Conservation (phyloP, 805 yeast genomes). For the Wickerhamiella spandovensis region DNA sequence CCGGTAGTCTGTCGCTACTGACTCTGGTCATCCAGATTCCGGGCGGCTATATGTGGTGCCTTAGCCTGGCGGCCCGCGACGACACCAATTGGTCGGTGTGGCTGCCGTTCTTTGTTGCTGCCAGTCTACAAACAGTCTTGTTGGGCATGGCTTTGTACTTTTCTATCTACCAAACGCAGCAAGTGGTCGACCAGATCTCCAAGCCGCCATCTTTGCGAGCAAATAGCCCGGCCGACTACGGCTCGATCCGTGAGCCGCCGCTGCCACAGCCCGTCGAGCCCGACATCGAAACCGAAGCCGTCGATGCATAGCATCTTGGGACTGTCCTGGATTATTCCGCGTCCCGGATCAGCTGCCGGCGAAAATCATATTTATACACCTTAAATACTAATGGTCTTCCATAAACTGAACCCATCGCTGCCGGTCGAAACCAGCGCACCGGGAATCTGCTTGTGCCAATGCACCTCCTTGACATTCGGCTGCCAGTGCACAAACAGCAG, state of each 20-base stretch:
- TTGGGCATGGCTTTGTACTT: conserved; percentile 49
- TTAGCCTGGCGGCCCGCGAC: conserved; percentile 53
- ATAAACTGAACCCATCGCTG: conserved; percentile 81
- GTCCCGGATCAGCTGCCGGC: not conserved
- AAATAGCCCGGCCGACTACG: not conserved
- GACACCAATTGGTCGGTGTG: conserved; percentile 81
- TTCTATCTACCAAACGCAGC: conserved; percentile 2
- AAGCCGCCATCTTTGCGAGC: conserved; percentile 1
- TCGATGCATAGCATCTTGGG: not conserved
- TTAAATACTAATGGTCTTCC: conserved; percentile 83
- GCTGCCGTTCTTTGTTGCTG: conserved; percentile 67
- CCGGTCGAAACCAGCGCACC: conserved; percentile 93
- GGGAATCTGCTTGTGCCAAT: conserved; percentile 96
- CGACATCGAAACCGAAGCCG: not conserved
- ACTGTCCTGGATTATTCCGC: not conserved
- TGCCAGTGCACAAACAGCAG: conserved; percentile 97
- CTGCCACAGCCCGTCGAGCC: not conserved
- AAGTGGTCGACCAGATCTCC: conserved; percentile 5
- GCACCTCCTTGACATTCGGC: conserved; percentile 90
- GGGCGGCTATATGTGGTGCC: conserved; percentile 73
- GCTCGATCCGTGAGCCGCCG: not conserved
- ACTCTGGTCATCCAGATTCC: conserved; percentile 86
- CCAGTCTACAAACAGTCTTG: conserved; percentile 48
- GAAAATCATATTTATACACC: not conserved
- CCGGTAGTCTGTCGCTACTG: conserved; percentile 65